These are phyloP conservation scores for Metroxylon sagu DNA, from an alignment of 176 grass and related monocot species.

Conservation along the genomic window DNA sequence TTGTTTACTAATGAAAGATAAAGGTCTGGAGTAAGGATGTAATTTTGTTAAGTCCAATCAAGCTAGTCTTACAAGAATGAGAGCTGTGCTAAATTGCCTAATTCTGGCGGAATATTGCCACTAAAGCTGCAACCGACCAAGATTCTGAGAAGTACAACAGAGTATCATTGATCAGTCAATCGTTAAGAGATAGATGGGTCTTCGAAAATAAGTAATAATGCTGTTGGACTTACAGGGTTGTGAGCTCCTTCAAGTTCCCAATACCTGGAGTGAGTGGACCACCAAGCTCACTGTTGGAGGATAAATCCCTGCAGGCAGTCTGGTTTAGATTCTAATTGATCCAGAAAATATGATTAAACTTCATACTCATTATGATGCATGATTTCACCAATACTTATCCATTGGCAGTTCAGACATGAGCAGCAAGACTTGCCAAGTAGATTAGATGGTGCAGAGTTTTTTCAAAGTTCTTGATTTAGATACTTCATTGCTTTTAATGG, in stretches of 20 bases:
- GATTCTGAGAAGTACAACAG: constrained; percentile 38
- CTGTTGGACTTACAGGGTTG: constrained; percentile 45
- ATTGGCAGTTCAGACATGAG: too few relatives aligned
- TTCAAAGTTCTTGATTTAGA: too few relatives aligned
- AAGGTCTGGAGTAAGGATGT: too few relatives aligned
- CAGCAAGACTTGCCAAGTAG: too few relatives aligned
- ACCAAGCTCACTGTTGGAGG: constrained; percentile 43
- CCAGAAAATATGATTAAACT: too few relatives aligned
- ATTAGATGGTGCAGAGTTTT: too few relatives aligned
- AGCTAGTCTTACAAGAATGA: constrained; percentile 58
- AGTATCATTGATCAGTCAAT: constrained; percentile 3
- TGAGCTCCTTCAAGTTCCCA: constrained; percentile 71
- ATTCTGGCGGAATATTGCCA: constrained; percentile 45
- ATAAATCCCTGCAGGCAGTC: constrained; percentile 65
- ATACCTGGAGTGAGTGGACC: constrained; percentile 57
- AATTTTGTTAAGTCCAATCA: neutral
- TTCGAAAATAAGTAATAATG: constrained; percentile 8
- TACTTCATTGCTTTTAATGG: too few relatives aligned
- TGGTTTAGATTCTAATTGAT: constrained; percentile 12
- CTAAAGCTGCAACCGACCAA: constrained; percentile 72
- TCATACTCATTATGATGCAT: too few relatives aligned
- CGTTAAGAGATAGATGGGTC: too few relatives aligned
- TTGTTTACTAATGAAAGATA: too few relatives aligned
- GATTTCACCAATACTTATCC: too few relatives aligned
- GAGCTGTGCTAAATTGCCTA: constrained; percentile 57